phyloP scores from a whole-genome alignment of 2,329 filamentous ascomycete species.

The Thielaviopsis punctulata region DNA sequence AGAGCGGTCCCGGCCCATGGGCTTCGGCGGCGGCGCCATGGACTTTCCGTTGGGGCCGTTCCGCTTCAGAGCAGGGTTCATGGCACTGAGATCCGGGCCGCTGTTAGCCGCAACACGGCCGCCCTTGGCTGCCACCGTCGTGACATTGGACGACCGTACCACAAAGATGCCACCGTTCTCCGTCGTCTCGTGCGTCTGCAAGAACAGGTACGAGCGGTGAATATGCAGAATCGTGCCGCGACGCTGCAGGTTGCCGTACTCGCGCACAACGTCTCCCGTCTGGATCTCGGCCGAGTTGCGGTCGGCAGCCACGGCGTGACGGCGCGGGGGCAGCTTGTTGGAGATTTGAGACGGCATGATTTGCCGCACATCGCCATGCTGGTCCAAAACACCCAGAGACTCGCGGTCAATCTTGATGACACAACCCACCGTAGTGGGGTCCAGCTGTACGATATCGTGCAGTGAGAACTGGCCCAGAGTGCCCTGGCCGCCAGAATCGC shows the following conservation, averaged over 20 bases:
- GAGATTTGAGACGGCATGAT: slow-evolving; percentile 83
- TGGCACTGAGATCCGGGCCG: slow-evolving; percentile 69
- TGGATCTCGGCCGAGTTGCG: slow-evolving; percentile 86
- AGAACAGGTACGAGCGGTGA: slow-evolving; percentile 78
- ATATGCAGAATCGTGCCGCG: slow-evolving; percentile 87
- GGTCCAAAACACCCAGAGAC: slow-evolving; percentile 75
- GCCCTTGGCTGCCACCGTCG: slow-evolving; percentile 86
- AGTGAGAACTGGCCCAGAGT: slow-evolving; percentile 78
- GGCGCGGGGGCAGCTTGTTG: slow-evolving; percentile 69
- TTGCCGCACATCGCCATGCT: slow-evolving; percentile 67
- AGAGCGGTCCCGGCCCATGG: slow-evolving; percentile 64
- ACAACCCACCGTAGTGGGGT: slow-evolving; percentile 80
- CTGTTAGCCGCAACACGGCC: slow-evolving; percentile 46
- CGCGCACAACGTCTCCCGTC: slow-evolving; percentile 79
- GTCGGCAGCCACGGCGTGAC: slow-evolving; percentile 78
- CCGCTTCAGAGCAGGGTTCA: slow-evolving; percentile 80
- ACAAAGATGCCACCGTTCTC: slow-evolving; percentile 88
- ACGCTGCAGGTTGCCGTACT: slow-evolving; percentile 69
- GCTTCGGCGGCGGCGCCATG: slow-evolving; percentile 53
- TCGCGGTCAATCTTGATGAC: slow-evolving; percentile 93
- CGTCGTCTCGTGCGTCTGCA: slow-evolving; percentile 65
- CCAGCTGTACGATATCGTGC: slow-evolving; percentile 85
- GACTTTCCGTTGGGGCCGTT: slow-evolving; percentile 30
- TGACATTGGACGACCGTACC: slow-evolving; percentile 66
- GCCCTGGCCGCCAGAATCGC: slow-evolving; percentile 75